phyloP scores from a whole-genome alignment of 768 basidiomycete genomes.

The Hortiboletus flavorubellus region DNA sequence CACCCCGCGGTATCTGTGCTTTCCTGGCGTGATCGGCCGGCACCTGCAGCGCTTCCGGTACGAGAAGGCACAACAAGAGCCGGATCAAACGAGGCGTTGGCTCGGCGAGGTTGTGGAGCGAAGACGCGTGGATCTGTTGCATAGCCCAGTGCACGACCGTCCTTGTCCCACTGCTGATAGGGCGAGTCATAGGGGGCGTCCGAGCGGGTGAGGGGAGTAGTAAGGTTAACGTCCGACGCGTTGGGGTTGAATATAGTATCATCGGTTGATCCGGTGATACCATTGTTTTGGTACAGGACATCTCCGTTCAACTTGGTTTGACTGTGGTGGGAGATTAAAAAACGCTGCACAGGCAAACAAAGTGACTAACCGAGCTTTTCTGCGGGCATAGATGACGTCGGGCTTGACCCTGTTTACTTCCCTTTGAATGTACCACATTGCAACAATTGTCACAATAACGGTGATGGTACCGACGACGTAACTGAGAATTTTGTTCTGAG shows the following conservation, averaged over 20 bases:
- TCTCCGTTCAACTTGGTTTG: slow-evolving; percentile 49
- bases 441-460: slow-evolving; percentile 63
- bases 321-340: slow-evolving; percentile 30
- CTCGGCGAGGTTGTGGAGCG: slow-evolving; percentile 48
- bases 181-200: slow-evolving; percentile 30
- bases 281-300: slow-evolving; percentile 28
- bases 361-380: slow-evolving; percentile 60
- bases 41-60: slow-evolving; percentile 11
- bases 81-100: slow-evolving; percentile 14
- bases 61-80: slow-evolving; percentile 10
- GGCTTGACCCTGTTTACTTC: slow-evolving; percentile 70
- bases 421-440: slow-evolving; percentile 82
- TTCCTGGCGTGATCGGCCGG: slow-evolving; percentile 20
- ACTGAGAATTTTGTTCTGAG: slow-evolving; percentile 61
- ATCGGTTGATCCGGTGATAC: slow-evolving; percentile 28
- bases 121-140: slow-evolving; percentile 42
- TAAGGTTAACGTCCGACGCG: slow-evolving; percentile 42
- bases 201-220: slow-evolving; percentile 21
- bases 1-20: slow-evolving; percentile 31
- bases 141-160: slow-evolving; percentile 49
- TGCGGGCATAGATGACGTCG: slow-evolving; percentile 60
- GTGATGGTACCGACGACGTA: slow-evolving; percentile 67
- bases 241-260: slow-evolving; percentile 36
- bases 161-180: slow-evolving; percentile 52
- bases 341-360: not conserved